Evolutionary conservation across 192 early-diverging fungal genomes (phyloP).

Genomic region (Backusella psychrophila): DNA sequence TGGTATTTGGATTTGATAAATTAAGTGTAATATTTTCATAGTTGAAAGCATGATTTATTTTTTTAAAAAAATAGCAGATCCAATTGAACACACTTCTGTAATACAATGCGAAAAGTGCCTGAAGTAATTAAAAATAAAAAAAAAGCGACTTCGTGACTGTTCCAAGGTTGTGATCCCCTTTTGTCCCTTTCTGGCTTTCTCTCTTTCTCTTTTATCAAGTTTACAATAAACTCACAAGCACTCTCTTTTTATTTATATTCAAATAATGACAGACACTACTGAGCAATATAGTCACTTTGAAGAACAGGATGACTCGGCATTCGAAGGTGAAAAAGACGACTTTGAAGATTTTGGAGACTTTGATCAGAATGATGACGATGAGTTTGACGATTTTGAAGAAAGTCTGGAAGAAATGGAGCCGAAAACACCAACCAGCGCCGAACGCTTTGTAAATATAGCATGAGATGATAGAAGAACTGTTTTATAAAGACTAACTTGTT

Average conservation of each 20-base stretch:
- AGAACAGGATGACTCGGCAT: not conserved
- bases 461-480: too few relatives aligned
- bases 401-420: not conserved
- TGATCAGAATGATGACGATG: constrained; percentile 20
- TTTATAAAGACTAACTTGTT: not conserved
- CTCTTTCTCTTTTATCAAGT: not conserved
- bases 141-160: constrained; percentile 1
- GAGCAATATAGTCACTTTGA: not conserved
- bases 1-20: too few relatives aligned
- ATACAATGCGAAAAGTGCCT: not conserved
- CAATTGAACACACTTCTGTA: too few relatives aligned
- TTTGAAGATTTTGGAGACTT: constrained; percentile 9
- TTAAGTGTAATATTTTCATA: too few relatives aligned
- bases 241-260: not conserved
- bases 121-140: not conserved
- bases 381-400: constrained; percentile 37
- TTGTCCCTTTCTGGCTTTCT: not conserved
- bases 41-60: too few relatives aligned
- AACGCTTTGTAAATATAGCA: not conserved
- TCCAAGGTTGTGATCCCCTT: not conserved
- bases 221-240: not conserved
- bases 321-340: not conserved
- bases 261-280: not conserved
- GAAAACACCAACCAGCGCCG: constrained; percentile 5
- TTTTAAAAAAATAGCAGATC: too few relatives aligned